Evolutionary conservation across 352 stramenopile genomes (phyloP), one percentile per base, ranked within the genome.

Genomic region (Thraustochytrium sp.): DNA sequence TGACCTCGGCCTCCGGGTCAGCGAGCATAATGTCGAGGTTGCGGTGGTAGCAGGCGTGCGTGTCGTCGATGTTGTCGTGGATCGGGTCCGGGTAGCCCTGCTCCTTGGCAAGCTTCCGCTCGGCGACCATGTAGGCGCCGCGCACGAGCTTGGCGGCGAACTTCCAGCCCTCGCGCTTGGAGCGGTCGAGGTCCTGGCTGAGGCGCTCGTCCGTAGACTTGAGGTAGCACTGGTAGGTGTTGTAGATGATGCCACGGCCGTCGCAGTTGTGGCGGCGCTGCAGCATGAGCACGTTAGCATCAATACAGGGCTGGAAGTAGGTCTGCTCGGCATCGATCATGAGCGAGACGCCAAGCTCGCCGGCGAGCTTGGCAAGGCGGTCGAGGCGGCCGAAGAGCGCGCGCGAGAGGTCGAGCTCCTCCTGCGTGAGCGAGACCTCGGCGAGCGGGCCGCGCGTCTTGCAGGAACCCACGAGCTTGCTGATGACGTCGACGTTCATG

Each of bases 151-250:
- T 99, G 77, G 92, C 95, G n/a, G 92, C 95, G 87, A 98, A 98
- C 21, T 92, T 90, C 86, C 96, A 98, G 37, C 92, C 89, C 85
- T 94, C 92, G 34, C 93, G 89, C 59, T 96, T 89, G 51, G 95
- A 92, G 51, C 95, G 89, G 85, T 97, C 91, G 5, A 99, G 85
- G 85, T 98, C 95, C 37, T 92, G 93, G 63, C 92, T 89, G 3
- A 99, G 89, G 63, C 93, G 90, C 82, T 96, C 87, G 29, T 78
- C 38, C n/a, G 93, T 92, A 86, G 96, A 93, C 86, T 97, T 98
- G 40, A 98, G 89, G 89, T 99, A 99, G 89, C 95, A 98, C 89
- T 99, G 97, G 87, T 98, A 98, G 23, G 96, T 99, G 87, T 97
- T 97, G 91, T 97, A 98, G 85, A 99, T 97, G 42, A 96, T 88